Evolutionary conservation across 1,284 basidiomycete species (phyloP), one percentile per base, ranked within the genome.

Genomic region (Agaricales sp.): DNA sequence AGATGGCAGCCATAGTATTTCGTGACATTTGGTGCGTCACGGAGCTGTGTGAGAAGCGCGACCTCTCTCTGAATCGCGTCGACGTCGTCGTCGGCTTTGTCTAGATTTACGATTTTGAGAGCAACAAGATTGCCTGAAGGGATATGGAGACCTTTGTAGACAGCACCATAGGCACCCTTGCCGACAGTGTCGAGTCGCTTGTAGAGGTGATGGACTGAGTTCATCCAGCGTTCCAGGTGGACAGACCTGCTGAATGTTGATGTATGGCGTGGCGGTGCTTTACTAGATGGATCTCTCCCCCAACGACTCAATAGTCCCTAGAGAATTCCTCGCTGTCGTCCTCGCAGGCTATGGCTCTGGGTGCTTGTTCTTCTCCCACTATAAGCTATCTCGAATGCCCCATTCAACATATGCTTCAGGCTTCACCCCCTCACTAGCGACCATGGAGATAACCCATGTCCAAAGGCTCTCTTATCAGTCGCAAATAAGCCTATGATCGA

Each of bases 81-180:
- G 20, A 98, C 93, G 64, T 99, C 96, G 65, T 97, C 94, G 63
- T 94, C 93, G 48, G 90, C 83, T 14, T 90, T 96, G 67, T 99
- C 96, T 54, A 99, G 83, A 64, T 99, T 92, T 71, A 99, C 97
- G 62, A 99, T 95, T 70, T 99, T 97, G 67, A 97, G 82, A 13
- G 92, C 94, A 14, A 97, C 91, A 46, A 92, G 75, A 49, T 91
- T 87, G 14, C 90, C 87, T 0, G 89, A 84, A 1, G 83, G 77
- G 43, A 89, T 74, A 57, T 96, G 88, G 50, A 83, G 70, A n/a
- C 90, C 93, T 62, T 88, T 91, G 71, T 94, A 90, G n/a, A 97
- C 93, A 4, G 91, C 91, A 46, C 93, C 93, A 67, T 94, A 96
- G 3, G 92, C 90, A 53, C 93, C 93, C 67, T 92, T 93, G n/a